Base-by-base conservation (phyloP, 2,329 filamentous ascomycete genomes). In the Clonostachys sp. region DNA sequence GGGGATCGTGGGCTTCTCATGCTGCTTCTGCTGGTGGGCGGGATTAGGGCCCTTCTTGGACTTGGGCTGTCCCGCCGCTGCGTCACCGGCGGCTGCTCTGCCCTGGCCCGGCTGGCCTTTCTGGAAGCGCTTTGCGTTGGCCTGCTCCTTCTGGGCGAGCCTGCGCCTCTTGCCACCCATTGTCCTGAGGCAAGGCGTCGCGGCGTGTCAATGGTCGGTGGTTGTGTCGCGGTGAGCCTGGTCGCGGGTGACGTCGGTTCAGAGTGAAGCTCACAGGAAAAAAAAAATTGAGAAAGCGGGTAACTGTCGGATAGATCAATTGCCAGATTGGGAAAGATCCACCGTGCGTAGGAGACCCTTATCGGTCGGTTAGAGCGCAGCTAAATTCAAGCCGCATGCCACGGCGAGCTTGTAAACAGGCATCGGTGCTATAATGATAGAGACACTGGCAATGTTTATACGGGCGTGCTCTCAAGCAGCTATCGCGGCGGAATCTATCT, bases 1-100 rank as follows among this genome's bases (percentile, higher is more conserved):
- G 14, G 88, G 88, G 18, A 91, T 83, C 5, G 71, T 78, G 20
- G 75, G 81, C 40, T 57, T 50, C 42, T 61, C 55, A 35, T 50
- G 50, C 41, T 57, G 58, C 43, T 56, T 55, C 38, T 59, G 57
- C 33, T 60, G 58, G 45, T 53, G 49, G 36, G 17, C 30, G 16
- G 34, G 48, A 6, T 43, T 36, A 38, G 39, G 35, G 48, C 34
- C 47, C 45, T 14, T 41, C 39, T 9, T 47, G 44, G 38, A 56
- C n/a, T 52, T 54, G 33, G 54, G 48, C 12, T 51, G 55, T 8
- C 45, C 17, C 43, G 45, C 33, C 39, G 38, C 24, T 7, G 45
- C 41, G 38, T 54, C 60, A 8, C 24, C 6, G 5, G 20, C 20
- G 5, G 20, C 20, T 20, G 20, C 49, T 57, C 55, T 5, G 55